Percentiles rank a stretch among this genome's conserved stretches.
Evolutionary conservation across 768 basidiomycete species (phyloP).

Genomic region (Amanita rimosa): DNA sequence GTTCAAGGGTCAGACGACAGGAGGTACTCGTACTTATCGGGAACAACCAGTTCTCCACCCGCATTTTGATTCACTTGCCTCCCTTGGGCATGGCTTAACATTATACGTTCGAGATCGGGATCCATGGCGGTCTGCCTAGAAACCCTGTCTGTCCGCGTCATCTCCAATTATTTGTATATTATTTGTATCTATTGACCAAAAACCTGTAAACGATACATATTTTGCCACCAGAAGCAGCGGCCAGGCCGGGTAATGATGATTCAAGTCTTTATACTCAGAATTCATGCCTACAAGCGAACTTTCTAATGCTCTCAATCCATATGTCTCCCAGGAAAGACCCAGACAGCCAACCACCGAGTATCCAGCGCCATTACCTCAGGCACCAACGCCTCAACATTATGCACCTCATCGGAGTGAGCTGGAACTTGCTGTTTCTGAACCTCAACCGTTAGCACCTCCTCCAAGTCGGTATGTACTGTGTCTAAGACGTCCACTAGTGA

Average conservation of each 20-base stretch:
- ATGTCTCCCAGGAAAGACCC: constrained; percentile 34
- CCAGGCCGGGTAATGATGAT: neutral
- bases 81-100: constrained; percentile 36
- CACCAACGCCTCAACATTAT: constrained; percentile 25
- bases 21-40: constrained; percentile 30
- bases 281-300: constrained; percentile 62
- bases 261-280: neutral
- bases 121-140: constrained; percentile 27
- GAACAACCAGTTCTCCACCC: constrained; percentile 41
- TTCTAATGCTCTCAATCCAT: constrained; percentile 69
- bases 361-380: constrained; percentile 15
- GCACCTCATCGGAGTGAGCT: constrained; percentile 54
- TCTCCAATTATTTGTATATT: neutral
- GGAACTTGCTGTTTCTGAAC: constrained; percentile 46
- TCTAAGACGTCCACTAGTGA: constrained; percentile 6
- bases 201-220: constrained; percentile 3
- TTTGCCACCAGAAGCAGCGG: neutral
- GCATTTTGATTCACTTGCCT: constrained; percentile 29
- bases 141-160: constrained; percentile 32
- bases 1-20: neutral
- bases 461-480: constrained; percentile 24
- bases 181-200: constrained; percentile 6
- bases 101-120: constrained; percentile 31
- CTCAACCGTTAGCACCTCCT: constrained; percentile 26
- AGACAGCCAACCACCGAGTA: constrained; percentile 14